Conservation (phyloP, 2,329 filamentous ascomycete species). For the Amauroascus verrucosus region DNA sequence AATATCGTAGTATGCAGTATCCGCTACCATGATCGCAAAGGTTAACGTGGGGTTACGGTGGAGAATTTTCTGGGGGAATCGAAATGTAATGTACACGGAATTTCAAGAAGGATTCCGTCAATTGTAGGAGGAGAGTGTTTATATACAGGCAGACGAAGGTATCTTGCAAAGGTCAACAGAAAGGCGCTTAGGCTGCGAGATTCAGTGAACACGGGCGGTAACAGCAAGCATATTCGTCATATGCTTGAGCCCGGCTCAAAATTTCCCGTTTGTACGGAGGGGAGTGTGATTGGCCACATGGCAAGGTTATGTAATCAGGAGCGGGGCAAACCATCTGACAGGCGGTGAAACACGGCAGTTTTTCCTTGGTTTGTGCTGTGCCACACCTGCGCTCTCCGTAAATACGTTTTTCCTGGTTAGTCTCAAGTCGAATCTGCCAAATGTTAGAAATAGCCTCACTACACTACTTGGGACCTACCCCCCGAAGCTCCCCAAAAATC, state of each 20-base stretch:
- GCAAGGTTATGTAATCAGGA: background rate
- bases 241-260: constrained; percentile 7
- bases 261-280: background rate
- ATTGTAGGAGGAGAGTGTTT: background rate
- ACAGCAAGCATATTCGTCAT: constrained; percentile 4
- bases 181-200: background rate
- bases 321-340: background rate
- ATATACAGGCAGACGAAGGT: background rate
- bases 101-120: too few relatives aligned
- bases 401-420: too few relatives aligned
- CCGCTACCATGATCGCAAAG: constrained; percentile 60
- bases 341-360: background rate
- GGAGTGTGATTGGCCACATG: background rate
- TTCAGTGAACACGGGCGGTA: background rate
- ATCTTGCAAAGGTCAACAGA: background rate
- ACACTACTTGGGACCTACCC: too few relatives aligned
- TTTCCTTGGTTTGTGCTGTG: background rate
- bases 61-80: background rate
- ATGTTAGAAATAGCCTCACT: too few relatives aligned
- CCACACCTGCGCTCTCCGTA: too few relatives aligned
- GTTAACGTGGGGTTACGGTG: background rate
- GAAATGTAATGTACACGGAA: too few relatives aligned
- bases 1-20: constrained; percentile 80
- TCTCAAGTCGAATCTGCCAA: too few relatives aligned
- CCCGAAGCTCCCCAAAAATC: too few relatives aligned